Evolutionary conservation across 768 basidiomycete genomes (phyloP).

Genomic region (Lactarius hengduanensis): DNA sequence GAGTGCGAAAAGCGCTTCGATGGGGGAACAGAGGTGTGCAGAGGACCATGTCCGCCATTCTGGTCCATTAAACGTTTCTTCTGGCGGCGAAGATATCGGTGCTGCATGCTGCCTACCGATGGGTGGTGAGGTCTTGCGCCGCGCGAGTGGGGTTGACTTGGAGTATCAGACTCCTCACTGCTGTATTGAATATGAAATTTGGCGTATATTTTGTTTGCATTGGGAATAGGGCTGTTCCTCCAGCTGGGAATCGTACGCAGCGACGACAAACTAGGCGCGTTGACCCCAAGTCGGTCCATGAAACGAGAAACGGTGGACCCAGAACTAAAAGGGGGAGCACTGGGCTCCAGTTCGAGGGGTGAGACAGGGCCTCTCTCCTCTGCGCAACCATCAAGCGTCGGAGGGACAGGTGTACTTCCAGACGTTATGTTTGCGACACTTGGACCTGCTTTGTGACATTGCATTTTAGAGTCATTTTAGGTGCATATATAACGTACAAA

Average conservation of each 20-base stretch:
- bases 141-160: neutral
- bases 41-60: neutral
- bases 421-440: neutral
- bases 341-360: neutral
- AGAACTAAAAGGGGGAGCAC: neutral
- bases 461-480: neutral
- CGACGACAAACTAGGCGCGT: conserved; percentile 5
- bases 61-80: neutral
- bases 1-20: neutral
- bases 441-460: neutral
- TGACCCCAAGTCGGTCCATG: conserved; percentile 8
- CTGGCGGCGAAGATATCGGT: neutral
- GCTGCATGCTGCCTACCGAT: neutral
- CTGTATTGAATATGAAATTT: conserved; percentile 5
- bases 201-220: neutral
- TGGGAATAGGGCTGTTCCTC: conserved; percentile 4
- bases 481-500: neutral
- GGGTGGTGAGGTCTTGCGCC: neutral
- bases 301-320: conserved; percentile 7
- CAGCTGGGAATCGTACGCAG: conserved; percentile 15
- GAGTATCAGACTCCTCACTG: neutral
- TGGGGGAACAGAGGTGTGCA: neutral
- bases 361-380: neutral
- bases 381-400: neutral
- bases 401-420: neutral